Evolutionary conservation across 2,329 filamentous ascomycete species (phyloP).

Genomic region (Alternaria longipes): DNA sequence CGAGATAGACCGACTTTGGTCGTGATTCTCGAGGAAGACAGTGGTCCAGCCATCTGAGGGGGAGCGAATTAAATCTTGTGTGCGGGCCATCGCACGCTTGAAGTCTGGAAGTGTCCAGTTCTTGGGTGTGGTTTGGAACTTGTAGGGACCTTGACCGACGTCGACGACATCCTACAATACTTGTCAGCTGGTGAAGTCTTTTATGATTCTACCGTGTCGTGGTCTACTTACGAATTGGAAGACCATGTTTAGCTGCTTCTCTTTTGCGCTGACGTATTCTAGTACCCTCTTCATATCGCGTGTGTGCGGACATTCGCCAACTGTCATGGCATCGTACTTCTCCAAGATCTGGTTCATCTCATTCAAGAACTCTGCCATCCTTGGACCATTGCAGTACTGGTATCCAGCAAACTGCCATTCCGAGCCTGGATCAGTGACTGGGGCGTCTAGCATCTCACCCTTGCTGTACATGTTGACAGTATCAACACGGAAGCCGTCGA

Average conservation of each 20-base stretch:
- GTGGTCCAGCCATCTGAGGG: slow-evolving; percentile 57
- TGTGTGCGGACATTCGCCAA: slow-evolving; percentile 73
- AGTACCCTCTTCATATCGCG: slow-evolving; percentile 67
- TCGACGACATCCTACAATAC: slow-evolving; percentile 52
- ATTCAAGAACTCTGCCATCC: slow-evolving; percentile 72
- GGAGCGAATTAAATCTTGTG: slow-evolving; percentile 43
- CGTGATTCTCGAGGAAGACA: slow-evolving; percentile 64
- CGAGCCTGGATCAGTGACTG: slow-evolving; percentile 40
- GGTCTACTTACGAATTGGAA: slow-evolving; percentile 59
- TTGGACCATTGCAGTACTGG: slow-evolving; percentile 73
- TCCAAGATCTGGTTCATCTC: slow-evolving; percentile 70
- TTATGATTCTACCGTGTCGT: too few relatives aligned
- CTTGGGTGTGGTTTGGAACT: slow-evolving; percentile 47
- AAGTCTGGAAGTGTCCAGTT: slow-evolving; percentile 45
- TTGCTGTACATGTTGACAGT: slow-evolving; percentile 52
- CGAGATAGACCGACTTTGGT: slow-evolving; percentile 60
- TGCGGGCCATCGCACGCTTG: slow-evolving; percentile 43
- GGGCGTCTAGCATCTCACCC: slow-evolving; percentile 45
- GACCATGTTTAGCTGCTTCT: slow-evolving; percentile 73
- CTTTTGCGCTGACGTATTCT: slow-evolving; percentile 66
- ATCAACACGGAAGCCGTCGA: slow-evolving; percentile 58
- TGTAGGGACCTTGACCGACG: slow-evolving; percentile 48
- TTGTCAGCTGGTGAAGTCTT: not conserved
- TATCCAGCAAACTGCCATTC: slow-evolving; percentile 51
- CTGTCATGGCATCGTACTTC: slow-evolving; percentile 72